phyloP scores from a whole-genome alignment of 1,139 yeast genomes.

The Debaryomyces psychrophilus region DNA sequence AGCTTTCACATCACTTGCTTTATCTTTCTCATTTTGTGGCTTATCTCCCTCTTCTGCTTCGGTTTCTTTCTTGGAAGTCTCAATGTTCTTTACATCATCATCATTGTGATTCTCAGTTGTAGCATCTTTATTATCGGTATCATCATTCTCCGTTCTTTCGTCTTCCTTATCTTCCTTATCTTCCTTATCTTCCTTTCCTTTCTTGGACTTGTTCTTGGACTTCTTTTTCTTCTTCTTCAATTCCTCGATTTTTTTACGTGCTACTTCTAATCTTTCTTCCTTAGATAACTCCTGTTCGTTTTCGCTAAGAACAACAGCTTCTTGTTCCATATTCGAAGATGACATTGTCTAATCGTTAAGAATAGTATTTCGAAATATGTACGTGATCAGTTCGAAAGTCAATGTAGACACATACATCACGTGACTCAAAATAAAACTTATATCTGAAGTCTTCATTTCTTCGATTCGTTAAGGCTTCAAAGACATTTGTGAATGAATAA shows the following conservation, averaged over 20 bases:
- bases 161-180: slow-evolving; percentile 13
- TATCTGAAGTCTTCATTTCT: no score
- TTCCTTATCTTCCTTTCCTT: slow-evolving; percentile 17
- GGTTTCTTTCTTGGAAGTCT: slow-evolving; percentile 13
- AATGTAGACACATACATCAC: not conserved
- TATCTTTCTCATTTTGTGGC: slow-evolving; percentile 11
- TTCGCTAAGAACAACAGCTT: slow-evolving; percentile 7
- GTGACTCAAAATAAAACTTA: not conserved
- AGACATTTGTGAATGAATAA: no score
- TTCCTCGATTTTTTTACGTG: slow-evolving; percentile 64
- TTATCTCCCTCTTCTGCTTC: slow-evolving; percentile 12
- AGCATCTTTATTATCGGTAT: not conserved
- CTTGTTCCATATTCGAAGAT: slow-evolving; percentile 4
- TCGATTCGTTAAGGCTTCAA: no score
- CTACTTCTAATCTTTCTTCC: slow-evolving; percentile 65
- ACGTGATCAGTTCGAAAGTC: slow-evolving; percentile 6
- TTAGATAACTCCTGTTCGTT: slow-evolving; percentile 37
- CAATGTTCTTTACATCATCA: slow-evolving; percentile 16
- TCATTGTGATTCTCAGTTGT: slow-evolving; percentile 5
- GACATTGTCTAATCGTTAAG: slow-evolving; percentile 1
- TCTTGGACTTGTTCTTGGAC: slow-evolving; percentile 36
- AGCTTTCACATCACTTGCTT: slow-evolving; percentile 11
- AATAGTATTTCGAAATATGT: not conserved
- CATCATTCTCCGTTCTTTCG: slow-evolving; percentile 16
- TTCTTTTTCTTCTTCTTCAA: slow-evolving; percentile 63